Evolutionary conservation across 495 filamentous ascomycete genomes (phyloP), one percentile per base, ranked within the genome.

Genomic region (Penicillium desertorum): DNA sequence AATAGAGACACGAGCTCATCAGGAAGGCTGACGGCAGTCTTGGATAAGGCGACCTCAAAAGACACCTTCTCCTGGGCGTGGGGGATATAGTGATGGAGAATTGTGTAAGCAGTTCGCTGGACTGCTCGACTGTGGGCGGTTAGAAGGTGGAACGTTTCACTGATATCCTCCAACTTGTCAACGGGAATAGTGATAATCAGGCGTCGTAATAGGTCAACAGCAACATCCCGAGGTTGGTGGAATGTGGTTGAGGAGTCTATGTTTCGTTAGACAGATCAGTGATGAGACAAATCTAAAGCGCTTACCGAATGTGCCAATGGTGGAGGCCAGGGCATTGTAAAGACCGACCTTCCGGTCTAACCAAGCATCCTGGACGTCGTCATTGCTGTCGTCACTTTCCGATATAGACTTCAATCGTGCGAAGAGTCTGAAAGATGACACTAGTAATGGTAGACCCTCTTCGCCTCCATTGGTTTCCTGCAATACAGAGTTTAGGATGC

Each of bases 351-450:
- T 73, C 14, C 73, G 77, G 23, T 83, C 79, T 23, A 75, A 74
- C 75, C 91, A 84, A 4, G 82, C 83, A 60, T 98, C 92, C 9
- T 84, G 71, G 3, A 96, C 80, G 67, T 98, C 93, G 65, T 97
- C 92, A 64, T 97, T 97, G 19, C 84, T 73, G 6, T 90, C 87
- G 7, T 90, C 87, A 55, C 70, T 61, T 10, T 70, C 67, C n/a
- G 74, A 69, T 7, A 87, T 68, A 12, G 74, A 78, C 57, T 81
- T 78, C 22, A 96, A 64, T 4, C 77, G 71, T 12, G 75, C 70
- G 54, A 88, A 84, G 0, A 99, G 80, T 64, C 86, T 87, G 53
- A 97, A 75, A 1, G 88, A 89, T 22, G 87, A 78, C 59, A 88
- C 76, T 9, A 90, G 70, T 29, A 86, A 76, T 1, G 90, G 81